Base-by-base conservation (phyloP, 73 alveolate genomes). In the Effrenium voratum region DNA sequence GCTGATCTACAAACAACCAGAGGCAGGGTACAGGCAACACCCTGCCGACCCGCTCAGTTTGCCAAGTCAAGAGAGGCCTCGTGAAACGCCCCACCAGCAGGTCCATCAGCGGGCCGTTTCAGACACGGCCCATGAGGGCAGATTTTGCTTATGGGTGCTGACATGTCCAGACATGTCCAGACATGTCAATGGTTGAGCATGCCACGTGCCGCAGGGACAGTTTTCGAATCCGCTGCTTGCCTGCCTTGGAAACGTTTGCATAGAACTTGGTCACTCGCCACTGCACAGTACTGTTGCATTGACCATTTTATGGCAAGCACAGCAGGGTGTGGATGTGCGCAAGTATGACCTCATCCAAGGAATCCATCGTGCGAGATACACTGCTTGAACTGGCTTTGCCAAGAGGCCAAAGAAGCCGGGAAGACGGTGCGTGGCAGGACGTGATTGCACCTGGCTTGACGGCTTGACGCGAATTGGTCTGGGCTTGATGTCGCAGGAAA, bases 371-470 rank as follows among this genome's bases (percentile, higher is more conserved):
- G 98, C 98, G 98, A 91, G 91, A 63, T 91, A 63, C 63, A 91
- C 36, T 91, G 98, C 98, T 55, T 91, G 76, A 73, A 91, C 76
- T 91, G 98, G 98, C 98, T 91, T 26, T 91, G 98, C 91, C 98
- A 70, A 38, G 44, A 88, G 96, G 96, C 96, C 96, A 88, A 88
- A 88, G 96, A 88, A 66, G 96, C 96, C 63, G 82, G 84, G 86
- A 30, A 41, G 49, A 45, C n/a, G 30, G 86, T 55, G 22, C 68
- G 12, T 15, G 12, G 12, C 22, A 15, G 68, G 30, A 55, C 68
- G 22, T 55, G 30, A 15, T 22, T 55, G 12, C 30, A 55, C 22
- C 22, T 22, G 12, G 30, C 68, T 55, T 55, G 68, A 22, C 22
- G 68, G 22, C 30, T 55, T 55, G 68, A 12, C 12, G 22, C 12